phyloP scores from a whole-genome alignment of 140 eudicot genomes.

The Senecio squalidus region DNA sequence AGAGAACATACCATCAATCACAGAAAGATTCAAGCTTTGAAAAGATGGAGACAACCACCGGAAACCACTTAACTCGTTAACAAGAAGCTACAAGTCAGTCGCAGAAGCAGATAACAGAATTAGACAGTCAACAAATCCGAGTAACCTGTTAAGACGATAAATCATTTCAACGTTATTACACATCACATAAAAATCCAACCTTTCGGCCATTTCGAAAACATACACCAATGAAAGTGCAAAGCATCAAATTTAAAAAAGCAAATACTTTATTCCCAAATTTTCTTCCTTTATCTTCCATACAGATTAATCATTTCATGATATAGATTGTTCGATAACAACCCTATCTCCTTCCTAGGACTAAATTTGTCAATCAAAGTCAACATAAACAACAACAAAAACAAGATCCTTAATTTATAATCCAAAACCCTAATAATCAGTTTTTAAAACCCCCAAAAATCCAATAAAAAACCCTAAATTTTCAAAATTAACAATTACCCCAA shows the following conservation, averaged over 20 bases:
- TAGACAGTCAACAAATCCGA: slow-evolving; percentile 6
- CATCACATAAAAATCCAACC: neutral
- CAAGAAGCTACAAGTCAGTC: slow-evolving; percentile 2
- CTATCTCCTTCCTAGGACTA: no score
- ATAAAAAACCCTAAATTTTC: no score
- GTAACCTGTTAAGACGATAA: slow-evolving; percentile 27
- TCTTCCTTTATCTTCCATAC: neutral
- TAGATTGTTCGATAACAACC: neutral
- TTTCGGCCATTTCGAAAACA: neutral
- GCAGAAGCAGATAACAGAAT: slow-evolving; percentile 9
- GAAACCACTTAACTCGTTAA: neutral
- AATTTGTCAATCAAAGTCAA: slow-evolving; percentile 2
- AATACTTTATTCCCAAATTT: neutral
- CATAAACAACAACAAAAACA: slow-evolving; percentile 4
- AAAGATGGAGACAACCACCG: neutral
- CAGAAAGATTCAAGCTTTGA: slow-evolving; percentile 15
- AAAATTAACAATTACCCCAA: no score
- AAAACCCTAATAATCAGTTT: slow-evolving; percentile 5
- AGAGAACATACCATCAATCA: slow-evolving; percentile 24
- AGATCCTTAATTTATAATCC: slow-evolving; percentile 10
- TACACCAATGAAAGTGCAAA: slow-evolving; percentile 2
- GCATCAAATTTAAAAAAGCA: neutral
- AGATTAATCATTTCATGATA: neutral
- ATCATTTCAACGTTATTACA: slow-evolving; percentile 20
- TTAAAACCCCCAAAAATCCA: slow-evolving; percentile 13